Percentiles rank a stretch among this genome's conserved stretches.
Conservation (phyloP, 331 rosid species). For the Malus hybrid region DNA sequence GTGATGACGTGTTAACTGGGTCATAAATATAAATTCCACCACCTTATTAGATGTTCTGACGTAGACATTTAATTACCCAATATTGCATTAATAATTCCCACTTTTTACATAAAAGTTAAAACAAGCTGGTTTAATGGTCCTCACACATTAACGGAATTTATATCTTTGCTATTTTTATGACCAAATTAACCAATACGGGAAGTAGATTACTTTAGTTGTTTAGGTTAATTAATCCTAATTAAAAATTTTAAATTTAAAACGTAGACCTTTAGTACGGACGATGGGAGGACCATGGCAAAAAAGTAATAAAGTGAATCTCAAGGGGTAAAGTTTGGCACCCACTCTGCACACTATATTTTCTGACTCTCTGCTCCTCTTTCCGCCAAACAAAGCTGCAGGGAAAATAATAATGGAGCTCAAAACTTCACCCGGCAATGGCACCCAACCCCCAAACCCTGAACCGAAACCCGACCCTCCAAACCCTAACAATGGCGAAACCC, state of each 20-base stretch:
- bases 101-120: background rate
- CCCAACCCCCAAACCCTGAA: constrained; percentile 1
- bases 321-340: constrained; percentile 7
- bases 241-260: background rate
- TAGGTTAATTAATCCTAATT: background rate
- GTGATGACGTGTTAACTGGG: background rate
- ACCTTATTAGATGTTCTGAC: background rate
- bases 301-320: background rate
- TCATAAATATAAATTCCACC: background rate
- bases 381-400: background rate
- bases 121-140: background rate
- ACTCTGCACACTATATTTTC: constrained; percentile 11
- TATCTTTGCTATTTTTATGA: background rate
- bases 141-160: too few relatives aligned
- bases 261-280: background rate
- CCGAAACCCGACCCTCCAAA: constrained; percentile 19
- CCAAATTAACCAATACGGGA: background rate
- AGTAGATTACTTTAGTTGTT: background rate
- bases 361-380: background rate
- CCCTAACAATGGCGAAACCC: constrained; percentile 25
- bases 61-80: background rate
- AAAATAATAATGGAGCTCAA: constrained; percentile 50
- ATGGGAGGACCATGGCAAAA: constrained; percentile 18
- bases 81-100: too few relatives aligned
- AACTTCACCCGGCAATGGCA: constrained; percentile 23